Conservation (phyloP, 176 grass and related monocot species). For the Oryza punctata region DNA sequence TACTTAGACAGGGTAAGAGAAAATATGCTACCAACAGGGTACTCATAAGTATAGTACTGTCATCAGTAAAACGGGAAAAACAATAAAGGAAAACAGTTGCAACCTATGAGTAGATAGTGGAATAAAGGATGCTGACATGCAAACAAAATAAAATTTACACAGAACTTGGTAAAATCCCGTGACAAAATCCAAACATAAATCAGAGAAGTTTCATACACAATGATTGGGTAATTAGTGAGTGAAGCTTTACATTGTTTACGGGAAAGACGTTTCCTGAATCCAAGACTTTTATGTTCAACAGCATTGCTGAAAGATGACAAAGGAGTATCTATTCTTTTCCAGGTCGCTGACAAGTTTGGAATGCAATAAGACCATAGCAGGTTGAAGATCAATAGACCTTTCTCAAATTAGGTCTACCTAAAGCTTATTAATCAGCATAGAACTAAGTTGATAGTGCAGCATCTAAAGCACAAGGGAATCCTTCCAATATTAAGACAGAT, state of each 20-base stretch:
- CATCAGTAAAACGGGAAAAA: not conserved
- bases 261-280: constrained; percentile 4
- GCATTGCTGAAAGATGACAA: not conserved
- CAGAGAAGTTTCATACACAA: constrained; percentile 5
- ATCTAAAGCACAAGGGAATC: not conserved
- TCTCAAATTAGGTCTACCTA: constrained; percentile 2
- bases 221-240: not conserved
- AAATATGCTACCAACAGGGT: not conserved
- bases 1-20: not conserved
- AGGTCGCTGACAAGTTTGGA: not conserved
- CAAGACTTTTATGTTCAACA: constrained; percentile 12
- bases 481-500: constrained; percentile 9
- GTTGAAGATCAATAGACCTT: constrained; percentile 8
- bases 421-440: constrained; percentile 5
- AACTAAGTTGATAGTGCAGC: not conserved
- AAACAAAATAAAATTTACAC: not conserved
- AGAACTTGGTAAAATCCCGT: not conserved
- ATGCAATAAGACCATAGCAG: constrained; percentile 8
- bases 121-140: not conserved
- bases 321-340: not conserved
- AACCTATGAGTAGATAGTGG: not conserved
- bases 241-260: constrained; percentile 9
- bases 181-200: not conserved
- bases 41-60: not conserved
- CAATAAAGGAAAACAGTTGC: not conserved